These are phyloP conservation scores for Borovskyia barvae DNA, from an alignment of 208 protist genomes.

Conservation along the genomic window DNA sequence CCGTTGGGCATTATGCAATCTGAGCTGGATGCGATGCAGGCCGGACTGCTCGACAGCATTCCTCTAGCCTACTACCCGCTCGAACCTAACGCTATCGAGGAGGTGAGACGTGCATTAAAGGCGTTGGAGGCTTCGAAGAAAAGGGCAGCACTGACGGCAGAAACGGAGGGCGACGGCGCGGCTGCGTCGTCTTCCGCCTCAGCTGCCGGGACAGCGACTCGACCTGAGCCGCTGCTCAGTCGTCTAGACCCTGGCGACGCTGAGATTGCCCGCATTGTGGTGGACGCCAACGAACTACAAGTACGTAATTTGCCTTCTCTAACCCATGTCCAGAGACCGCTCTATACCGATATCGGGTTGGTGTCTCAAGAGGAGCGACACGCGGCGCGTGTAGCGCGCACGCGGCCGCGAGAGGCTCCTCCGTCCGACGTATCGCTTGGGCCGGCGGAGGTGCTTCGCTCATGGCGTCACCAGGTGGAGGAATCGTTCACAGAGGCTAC, in stretches of 20 bases:
- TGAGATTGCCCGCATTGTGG: constrained; percentile 65
- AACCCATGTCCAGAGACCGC: constrained; percentile 70
- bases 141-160: constrained; percentile 26
- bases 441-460: constrained; percentile 23
- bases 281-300: constrained; percentile 58
- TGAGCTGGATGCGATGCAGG: constrained; percentile 77
- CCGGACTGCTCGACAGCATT: constrained; percentile 63
- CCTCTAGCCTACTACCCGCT: constrained; percentile 69
- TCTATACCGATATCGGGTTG: constrained; percentile 85
- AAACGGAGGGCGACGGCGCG: constrained; percentile 18
- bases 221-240: background rate
- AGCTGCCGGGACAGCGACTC: constrained; percentile 32
- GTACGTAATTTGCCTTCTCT: constrained; percentile 66
- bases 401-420: constrained; percentile 42
- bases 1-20: constrained; percentile 71
- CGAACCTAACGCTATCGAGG: constrained; percentile 34
- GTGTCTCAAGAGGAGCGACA: constrained; percentile 77
- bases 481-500: constrained; percentile 55
- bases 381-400: constrained; percentile 57
- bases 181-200: constrained; percentile 23
- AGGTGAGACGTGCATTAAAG: constrained; percentile 37
- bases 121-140: constrained; percentile 20
- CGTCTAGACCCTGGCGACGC: constrained; percentile 51
- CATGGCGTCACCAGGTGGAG: constrained; percentile 55
- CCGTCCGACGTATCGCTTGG: constrained; percentile 6